Base-by-base conservation (phyloP, 1,139 yeast genomes). In the Saccharomyces hybrid region DNA sequence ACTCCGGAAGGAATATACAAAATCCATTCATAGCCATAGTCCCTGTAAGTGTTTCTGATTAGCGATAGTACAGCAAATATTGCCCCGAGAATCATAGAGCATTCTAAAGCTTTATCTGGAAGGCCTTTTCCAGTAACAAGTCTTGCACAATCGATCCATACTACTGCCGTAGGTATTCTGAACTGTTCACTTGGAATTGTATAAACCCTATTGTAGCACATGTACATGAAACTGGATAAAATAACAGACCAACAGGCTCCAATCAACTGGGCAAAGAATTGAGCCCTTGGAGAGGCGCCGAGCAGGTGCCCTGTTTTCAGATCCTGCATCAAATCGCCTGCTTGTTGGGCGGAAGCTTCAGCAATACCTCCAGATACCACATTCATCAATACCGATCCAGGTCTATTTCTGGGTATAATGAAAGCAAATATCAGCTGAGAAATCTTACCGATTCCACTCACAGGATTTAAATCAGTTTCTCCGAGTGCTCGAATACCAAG, bases 341-440 rank as follows among this genome's bases (percentile, higher is more conserved):
- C 97, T 71, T 93, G 99, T 71, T 93, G 98, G 2, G 99, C 97
- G 6, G 99, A 98, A 0, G 99, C 98, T 72, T 93, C 99, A 0
- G 98, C 95, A 34, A 93, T 84, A 6, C 96, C 98, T 14, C 99
- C 99, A 2, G 98, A 96, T 2, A 93, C 85, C 54, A 93, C 75
- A 67, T 93, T 93, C 52, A 90, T 83, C 46, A 93, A 74, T 3
- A 93, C 87, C 14, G 88, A 82, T 1, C 95, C 90, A 1, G 96
- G 95, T 58, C 85, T 87, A 50, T 76, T 71, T 14, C 76, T 76
- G 1, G 97, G 96, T n/a, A 90, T 78, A 4, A 91, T 78, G 7
- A 88, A 67, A 0, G 97, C 96, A 72, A 93, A 89, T 3, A 93
- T 71, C 49, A 93, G 76, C 69, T 93, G 99, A 0, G 97, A 90